Percentiles rank a stretch among this genome's conserved stretches.
Conservation (phyloP, 441 rosid genomes). For the Macaranga tanarius region DNA sequence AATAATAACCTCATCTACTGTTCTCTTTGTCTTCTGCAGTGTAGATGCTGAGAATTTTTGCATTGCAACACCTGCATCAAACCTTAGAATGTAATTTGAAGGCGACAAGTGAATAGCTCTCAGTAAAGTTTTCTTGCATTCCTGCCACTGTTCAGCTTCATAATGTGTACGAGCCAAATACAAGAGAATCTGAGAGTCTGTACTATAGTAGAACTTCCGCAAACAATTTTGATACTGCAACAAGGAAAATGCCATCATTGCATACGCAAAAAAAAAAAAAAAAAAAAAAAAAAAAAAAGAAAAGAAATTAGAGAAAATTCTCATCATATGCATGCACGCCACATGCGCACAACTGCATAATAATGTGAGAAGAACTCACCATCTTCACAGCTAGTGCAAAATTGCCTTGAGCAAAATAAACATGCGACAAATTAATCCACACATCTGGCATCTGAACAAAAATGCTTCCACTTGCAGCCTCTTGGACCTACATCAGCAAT, state of each 20-base stretch:
- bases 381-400: conserved; percentile 95
- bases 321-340: neutral
- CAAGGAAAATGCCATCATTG: conserved; percentile 22
- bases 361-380: conserved; percentile 48
- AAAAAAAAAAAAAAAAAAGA: no score
- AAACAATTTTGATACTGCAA: conserved; percentile 98
- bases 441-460: conserved; percentile 99
- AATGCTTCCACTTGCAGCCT: conserved; percentile 98
- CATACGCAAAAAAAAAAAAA: conserved; percentile 19
- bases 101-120: conserved; percentile 98
- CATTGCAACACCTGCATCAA: conserved; percentile 99
- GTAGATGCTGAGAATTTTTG: conserved; percentile 98
- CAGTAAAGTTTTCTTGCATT: conserved; percentile 92
- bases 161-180: conserved; percentile 96
- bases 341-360: neutral
- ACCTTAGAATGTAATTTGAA: conserved; percentile 89
- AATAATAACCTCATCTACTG: conserved; percentile 83
- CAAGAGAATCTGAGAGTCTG: conserved; percentile 93
- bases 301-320: neutral
- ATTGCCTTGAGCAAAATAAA: conserved; percentile 97
- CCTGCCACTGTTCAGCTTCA: conserved; percentile 99
- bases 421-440: conserved; percentile 99
- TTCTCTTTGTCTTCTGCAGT: conserved; percentile 86
- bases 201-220: conserved; percentile 85
- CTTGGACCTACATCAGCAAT: conserved; percentile 75